Evolutionary conservation across 371 early-diverging fungal genomes (phyloP).

Genomic region (Mucor piriformis): DNA sequence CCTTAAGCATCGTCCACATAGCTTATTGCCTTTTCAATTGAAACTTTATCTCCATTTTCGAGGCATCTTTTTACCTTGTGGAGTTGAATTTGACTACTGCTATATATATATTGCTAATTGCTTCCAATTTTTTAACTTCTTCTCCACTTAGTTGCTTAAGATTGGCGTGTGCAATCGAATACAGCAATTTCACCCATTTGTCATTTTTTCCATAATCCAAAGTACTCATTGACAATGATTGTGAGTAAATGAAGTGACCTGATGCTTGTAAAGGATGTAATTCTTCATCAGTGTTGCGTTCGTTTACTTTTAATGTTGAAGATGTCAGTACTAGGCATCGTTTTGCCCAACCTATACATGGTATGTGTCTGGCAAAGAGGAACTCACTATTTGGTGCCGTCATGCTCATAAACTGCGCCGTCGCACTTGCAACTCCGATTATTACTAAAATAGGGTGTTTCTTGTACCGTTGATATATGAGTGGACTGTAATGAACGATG

Average conservation of each 20-base stretch:
- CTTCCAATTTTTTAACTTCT: constrained; percentile 9
- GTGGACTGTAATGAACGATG: constrained; percentile 5
- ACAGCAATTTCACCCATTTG: constrained; percentile 2
- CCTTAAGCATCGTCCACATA: constrained; percentile 18
- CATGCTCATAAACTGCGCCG: constrained; percentile 7
- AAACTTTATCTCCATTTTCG: constrained; percentile 15
- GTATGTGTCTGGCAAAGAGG: constrained; percentile 11
- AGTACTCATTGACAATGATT: constrained; percentile 9
- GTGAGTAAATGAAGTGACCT: constrained; percentile 8
- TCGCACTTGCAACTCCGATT: constrained; percentile 17
- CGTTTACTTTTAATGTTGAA: constrained; percentile 3
- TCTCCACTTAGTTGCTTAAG: constrained; percentile 14
- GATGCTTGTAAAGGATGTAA: constrained; percentile 1
- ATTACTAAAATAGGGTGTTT: constrained; percentile 8
- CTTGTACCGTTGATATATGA: constrained; percentile 10
- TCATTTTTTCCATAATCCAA: constrained; percentile 6
- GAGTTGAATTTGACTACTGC: constrained; percentile 13
- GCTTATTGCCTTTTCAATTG: constrained; percentile 19
- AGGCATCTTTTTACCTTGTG: constrained; percentile 11
- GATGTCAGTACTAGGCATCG: constrained; percentile 13
- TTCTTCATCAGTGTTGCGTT: background rate
- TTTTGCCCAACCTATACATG: constrained; percentile 17
- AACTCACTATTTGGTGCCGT: constrained; percentile 6
- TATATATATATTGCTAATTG: constrained; percentile 16
- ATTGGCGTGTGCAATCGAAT: constrained; percentile 11